Percentiles rank a stretch among this genome's conserved stretches.
These are phyloP conservation scores for Tuber umbilicatum DNA, from an alignment of 495 filamentous ascomycete species.

Conservation along the genomic window DNA sequence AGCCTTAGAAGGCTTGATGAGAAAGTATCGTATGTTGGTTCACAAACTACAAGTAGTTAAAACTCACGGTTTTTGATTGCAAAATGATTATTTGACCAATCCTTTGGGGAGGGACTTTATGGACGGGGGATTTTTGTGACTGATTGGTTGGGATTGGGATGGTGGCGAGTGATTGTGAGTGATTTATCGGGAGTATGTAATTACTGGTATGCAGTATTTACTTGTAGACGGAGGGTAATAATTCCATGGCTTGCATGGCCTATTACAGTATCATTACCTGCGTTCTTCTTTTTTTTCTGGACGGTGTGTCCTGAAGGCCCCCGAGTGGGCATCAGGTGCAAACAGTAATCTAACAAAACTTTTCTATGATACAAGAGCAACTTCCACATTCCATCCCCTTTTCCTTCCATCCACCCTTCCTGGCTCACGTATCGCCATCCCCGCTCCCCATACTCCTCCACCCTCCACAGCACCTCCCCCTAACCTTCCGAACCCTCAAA, in stretches of 20 bases:
- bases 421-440: background rate
- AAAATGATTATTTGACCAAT: background rate
- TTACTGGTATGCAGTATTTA: background rate
- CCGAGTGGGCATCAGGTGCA: background rate
- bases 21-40: no score
- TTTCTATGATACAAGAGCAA: background rate
- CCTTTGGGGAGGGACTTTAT: background rate
- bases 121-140: background rate
- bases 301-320: background rate
- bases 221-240: background rate
- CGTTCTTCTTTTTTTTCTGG: background rate
- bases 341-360: background rate
- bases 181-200: background rate
- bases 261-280: background rate
- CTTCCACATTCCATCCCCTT: background rate
- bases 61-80: background rate
- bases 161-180: background rate
- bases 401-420: background rate
- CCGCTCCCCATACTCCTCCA: background rate
- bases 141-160: background rate
- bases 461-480: background rate
- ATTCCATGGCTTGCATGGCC: background rate
- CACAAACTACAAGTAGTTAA: no score
- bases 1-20: no score
- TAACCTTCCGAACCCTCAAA: background rate